Conservation (phyloP, 2,329 filamentous ascomycete species). For the Thyridium curvatum region DNA sequence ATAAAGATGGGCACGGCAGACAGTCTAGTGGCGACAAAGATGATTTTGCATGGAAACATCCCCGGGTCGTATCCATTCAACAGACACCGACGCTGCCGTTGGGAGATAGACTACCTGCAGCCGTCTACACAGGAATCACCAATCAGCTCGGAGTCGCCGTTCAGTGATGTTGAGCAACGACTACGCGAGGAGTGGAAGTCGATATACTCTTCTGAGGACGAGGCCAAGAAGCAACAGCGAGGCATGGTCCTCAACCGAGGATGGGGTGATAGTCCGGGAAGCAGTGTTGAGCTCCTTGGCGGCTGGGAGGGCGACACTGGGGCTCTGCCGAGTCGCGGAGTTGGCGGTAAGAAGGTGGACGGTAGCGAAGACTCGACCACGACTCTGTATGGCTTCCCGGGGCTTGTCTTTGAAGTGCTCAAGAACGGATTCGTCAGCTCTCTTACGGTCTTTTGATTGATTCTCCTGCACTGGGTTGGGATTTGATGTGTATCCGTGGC, state of each 20-base stretch:
- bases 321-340: constrained; percentile 31
- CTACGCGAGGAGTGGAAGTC: constrained; percentile 66
- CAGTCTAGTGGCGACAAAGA: constrained; percentile 77
- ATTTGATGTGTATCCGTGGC: background rate
- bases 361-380: constrained; percentile 58
- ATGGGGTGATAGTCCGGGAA: constrained; percentile 87
- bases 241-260: constrained; percentile 89
- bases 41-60: constrained; percentile 92
- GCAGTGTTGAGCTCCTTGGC: constrained; percentile 78
- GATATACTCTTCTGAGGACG: constrained; percentile 51
- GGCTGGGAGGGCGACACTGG: constrained; percentile 73
- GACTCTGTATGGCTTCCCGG: constrained; percentile 88
- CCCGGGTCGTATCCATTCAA: constrained; percentile 97
- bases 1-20: constrained; percentile 44
- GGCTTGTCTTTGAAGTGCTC: constrained; percentile 90
- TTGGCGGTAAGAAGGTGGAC: constrained; percentile 45
- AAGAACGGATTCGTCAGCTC: constrained; percentile 88
- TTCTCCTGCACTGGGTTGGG: no score
- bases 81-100: constrained; percentile 81
- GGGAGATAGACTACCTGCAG: constrained; percentile 63
- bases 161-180: constrained; percentile 62
- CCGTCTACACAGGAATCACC: constrained; percentile 34
- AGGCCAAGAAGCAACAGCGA: constrained; percentile 46
- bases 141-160: constrained; percentile 71
- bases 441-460: constrained; percentile 72